Conservation (phyloP, 352 stramenopile genomes). For the Phytophthora sansomeana region DNA sequence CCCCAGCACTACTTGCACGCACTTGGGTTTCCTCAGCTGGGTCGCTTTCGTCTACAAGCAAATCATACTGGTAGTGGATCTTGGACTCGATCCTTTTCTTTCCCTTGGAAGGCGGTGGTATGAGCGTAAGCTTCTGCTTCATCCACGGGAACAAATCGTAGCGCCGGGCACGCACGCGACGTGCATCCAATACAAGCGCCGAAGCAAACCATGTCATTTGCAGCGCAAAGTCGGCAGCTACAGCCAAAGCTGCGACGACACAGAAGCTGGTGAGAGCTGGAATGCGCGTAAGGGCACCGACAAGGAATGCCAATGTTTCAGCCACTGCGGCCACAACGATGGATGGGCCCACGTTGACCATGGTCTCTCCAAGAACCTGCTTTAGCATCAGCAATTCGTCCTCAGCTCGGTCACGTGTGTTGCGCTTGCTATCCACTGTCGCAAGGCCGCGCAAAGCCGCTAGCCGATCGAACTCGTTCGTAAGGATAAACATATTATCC, state of each 20-base stretch:
- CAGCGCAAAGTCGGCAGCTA: conserved; percentile 80
- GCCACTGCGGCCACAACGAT: conserved; percentile 88
- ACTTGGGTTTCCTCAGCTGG: not conserved
- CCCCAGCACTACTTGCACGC: conserved; percentile 18
- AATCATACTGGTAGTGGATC: conserved; percentile 37
- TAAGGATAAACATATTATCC: conserved; percentile 95
- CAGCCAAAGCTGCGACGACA: conserved; percentile 82
- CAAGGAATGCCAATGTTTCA: conserved; percentile 84
- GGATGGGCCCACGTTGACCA: conserved; percentile 85
- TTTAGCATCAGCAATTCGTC: conserved; percentile 56
- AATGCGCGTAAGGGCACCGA: conserved; percentile 87
- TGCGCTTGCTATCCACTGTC: conserved; percentile 35
- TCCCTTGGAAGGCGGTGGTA: conserved; percentile 20
- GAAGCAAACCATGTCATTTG: conserved; percentile 92
- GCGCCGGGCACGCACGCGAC: conserved; percentile 65
- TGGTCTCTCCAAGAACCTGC: conserved; percentile 77
- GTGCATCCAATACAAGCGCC: conserved; percentile 78
- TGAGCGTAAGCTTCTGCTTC: conserved; percentile 53
- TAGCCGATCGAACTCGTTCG: conserved; percentile 87
- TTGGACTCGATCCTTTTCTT: conserved; percentile 30
- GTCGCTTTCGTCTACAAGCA: conserved; percentile 33
- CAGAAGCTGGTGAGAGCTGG: conserved; percentile 90
- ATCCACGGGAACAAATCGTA: conserved; percentile 81
- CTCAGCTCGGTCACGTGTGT: conserved; percentile 39
- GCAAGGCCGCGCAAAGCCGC: conserved; percentile 50